Base-by-base conservation (phyloP, 208 protist genomes). In the Tetramitus jugosus region DNA sequence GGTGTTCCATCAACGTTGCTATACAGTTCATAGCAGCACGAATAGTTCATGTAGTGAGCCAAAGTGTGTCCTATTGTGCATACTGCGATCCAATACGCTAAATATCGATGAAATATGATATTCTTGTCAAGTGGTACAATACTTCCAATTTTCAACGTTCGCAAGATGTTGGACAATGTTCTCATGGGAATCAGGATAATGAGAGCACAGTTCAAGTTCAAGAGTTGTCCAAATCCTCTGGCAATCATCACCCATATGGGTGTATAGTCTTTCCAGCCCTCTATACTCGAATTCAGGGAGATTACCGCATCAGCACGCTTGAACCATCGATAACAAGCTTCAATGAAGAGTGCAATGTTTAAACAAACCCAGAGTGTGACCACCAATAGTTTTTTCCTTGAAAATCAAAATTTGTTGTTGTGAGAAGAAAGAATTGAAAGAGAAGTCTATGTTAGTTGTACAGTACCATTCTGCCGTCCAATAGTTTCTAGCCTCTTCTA, bases 81-180 rank as follows among this genome's bases (percentile, higher is more conserved):
- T 2, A 84, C 23, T 0, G 33, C 75, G 7, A 65, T 81, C 26
- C 43, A 42, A 46, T 71, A 90, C 4, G 82, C 87, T 45, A 83
- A 52, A 29, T 69, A 61, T 60, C 74, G 79, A 76, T 91, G 88
- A 71, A 90, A 90, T 3, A 68, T 33, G 42, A 90, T 84, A 69
- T 84, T 85, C 26, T 88, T 85, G 56, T 91, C 88, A 7, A 91
- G 71, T 67, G 85, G 84, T 52, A 88, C 7, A 72, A 81, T 60
- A 1, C 8, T 2, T 33, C 23, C 3, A 8, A 74, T 10, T 29
- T 60, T 53, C 26, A 60, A 60, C 7, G 45, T 74, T 29, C 67
- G 10, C 2, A 74, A 29, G 0, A 29, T 60, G 10, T 53, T 74
- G 2, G 49, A 60, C 1, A 74, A 8, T 13, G 67, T 60, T 60